Evolutionary conservation across 495 filamentous ascomycete species (phyloP), one percentile per base, ranked within the genome.

Genomic region (Annulohypoxylon moriforme): DNA sequence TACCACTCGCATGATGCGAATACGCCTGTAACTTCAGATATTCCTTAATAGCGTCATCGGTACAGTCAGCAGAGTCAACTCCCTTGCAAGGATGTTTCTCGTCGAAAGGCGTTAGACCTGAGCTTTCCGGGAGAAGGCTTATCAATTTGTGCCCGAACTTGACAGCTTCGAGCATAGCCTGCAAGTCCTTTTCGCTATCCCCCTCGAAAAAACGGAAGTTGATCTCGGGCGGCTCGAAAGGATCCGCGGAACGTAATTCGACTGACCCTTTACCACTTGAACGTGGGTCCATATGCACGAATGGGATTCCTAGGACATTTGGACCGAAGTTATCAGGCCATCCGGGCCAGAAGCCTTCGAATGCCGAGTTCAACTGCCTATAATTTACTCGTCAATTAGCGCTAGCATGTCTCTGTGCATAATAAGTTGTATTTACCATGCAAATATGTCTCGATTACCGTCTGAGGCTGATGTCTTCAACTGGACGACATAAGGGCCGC

Each of bases 1-100:
- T 88, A 3, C 86, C 83, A 2, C 78, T 79, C 1, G 84, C 80
- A 69, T 89, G 85, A 63, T 86, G 88, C 34, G 80, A 84, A 59
- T 78, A 86, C 6, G 76, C 76, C 60, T 82, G 77, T 29, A 78
- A 58, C 69, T 77, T 80, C 60, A 85, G 64, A 60, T 73, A 78
- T 62, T 78, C 77, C 53, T 57, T 78, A 64, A 83, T 75, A 34
- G 68, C 67, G 13, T 76, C 71, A 29, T 79, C 79, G 13, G 74
- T 75, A 63, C 77, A 79, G 38, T 66, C 62, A 38, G 34, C 62
- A 44, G 47, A 16, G 36, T 64, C 64, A 31, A 64, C 69, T 20
- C 67, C 58, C 52, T 56, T 64, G 63, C 77, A 79, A 4, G 79
- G 79, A 40, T 77, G 76, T 49, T 64, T 50, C 66, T 81, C 79